Evolutionary conservation across 352 stramenopile species (phyloP).

Genomic region (Phytophthora fragariae): DNA sequence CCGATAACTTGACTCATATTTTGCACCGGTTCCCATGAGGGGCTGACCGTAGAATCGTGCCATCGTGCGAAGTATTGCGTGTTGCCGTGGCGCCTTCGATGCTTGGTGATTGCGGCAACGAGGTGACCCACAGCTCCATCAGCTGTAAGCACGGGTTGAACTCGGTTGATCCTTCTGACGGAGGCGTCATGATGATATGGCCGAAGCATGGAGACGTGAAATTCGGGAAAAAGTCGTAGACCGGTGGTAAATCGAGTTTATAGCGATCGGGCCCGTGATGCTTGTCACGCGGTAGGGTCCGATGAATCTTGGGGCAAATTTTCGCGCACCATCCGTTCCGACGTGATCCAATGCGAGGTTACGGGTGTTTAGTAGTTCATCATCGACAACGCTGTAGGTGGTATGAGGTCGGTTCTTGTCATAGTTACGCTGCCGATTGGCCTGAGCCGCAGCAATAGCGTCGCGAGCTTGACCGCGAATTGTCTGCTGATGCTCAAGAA

Average conservation of each 20-base stretch:
- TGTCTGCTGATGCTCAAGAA: conserved; percentile 1
- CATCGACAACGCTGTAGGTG: not conserved
- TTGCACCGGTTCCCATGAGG: not conserved
- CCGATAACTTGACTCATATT: not conserved
- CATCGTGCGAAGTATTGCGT: not conserved
- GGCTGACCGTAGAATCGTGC: not conserved
- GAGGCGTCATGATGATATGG: not conserved
- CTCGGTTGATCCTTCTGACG: not conserved
- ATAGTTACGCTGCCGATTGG: not conserved
- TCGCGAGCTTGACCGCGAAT: conserved; percentile 1
- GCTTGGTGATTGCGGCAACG: not conserved
- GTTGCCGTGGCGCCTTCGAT: not conserved
- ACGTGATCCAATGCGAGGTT: not conserved
- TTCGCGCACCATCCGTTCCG: not conserved
- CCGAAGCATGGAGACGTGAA: not conserved
- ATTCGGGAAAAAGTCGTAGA: not conserved
- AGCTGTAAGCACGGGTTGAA: not conserved
- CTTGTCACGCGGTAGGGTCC: not conserved
- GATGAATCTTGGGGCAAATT: not conserved
- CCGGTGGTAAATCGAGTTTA: not conserved
- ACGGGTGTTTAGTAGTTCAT: not conserved
- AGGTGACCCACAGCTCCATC: not conserved
- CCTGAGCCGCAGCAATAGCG: not conserved
- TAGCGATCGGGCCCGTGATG: not conserved
- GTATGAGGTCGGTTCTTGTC: not conserved